A percentile compares a stretch with the other conserved stretches of the same genome.
These are phyloP conservation scores for Sequoia sempervirens DNA, from an alignment of 75 land plant genomes.

Conservation along the genomic window DNA sequence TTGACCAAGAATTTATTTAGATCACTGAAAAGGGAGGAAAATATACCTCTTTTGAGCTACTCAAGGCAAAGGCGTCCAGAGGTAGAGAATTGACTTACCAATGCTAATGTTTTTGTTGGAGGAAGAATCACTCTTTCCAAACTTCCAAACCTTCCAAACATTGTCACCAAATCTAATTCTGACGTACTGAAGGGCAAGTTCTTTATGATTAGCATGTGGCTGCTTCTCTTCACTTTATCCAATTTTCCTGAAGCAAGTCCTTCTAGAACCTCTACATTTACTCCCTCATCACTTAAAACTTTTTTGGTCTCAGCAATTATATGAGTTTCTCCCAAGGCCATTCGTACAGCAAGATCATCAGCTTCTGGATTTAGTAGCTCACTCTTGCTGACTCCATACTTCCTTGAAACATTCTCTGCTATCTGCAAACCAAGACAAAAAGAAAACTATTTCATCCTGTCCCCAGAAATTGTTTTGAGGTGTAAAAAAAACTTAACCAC, in stretches of 20 bases:
- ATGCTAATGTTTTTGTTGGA: slow-evolving; percentile 80
- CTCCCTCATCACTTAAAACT: slow-evolving; percentile 69
- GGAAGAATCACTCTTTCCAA: slow-evolving; percentile 89
- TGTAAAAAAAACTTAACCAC: background rate
- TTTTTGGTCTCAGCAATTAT: slow-evolving; percentile 89
- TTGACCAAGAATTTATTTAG: background rate
- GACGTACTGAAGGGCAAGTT: slow-evolving; percentile 82
- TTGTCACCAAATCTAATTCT: slow-evolving; percentile 64
- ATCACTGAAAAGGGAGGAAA: background rate
- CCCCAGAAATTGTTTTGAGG: background rate
- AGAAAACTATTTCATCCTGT: slow-evolving; percentile 4
- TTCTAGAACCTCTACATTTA: slow-evolving; percentile 71
- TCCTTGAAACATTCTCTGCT: slow-evolving; percentile 88
- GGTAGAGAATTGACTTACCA: slow-evolving; percentile 45
- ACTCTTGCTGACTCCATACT: slow-evolving; percentile 80
- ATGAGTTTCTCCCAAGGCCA: slow-evolving; percentile 95
- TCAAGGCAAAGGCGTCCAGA: background rate
- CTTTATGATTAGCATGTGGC: slow-evolving; percentile 76
- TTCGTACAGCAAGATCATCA: slow-evolving; percentile 85
- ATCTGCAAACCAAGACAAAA: slow-evolving; percentile 43
- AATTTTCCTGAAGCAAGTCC: slow-evolving; percentile 60
- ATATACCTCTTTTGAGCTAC: background rate
- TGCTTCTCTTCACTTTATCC: slow-evolving; percentile 70
- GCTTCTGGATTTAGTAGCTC: slow-evolving; percentile 85
- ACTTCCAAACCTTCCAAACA: slow-evolving; percentile 93